Evolutionary conservation across 2,329 filamentous ascomycete species (phyloP).

Genomic region (Coleophoma eucalyptorum): DNA sequence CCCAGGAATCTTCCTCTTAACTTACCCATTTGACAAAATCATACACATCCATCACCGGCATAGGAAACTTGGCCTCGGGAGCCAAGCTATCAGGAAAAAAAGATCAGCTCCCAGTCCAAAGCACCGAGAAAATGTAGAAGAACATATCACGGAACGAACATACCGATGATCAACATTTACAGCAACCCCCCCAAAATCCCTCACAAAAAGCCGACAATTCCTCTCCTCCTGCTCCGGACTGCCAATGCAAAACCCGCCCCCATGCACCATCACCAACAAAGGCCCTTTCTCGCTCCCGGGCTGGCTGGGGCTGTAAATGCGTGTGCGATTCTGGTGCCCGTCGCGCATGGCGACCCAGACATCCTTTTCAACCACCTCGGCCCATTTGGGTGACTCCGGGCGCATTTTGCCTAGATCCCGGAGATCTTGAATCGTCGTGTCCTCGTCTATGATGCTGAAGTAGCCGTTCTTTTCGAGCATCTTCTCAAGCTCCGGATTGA

Average conservation of each 20-base stretch:
- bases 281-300: constrained; percentile 18
- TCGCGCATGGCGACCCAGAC: constrained; percentile 18
- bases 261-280: constrained; percentile 30
- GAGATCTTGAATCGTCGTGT: no score
- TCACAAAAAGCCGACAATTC: constrained; percentile 28
- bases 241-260: constrained; percentile 31
- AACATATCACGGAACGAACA: no score
- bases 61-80: constrained; percentile 42
- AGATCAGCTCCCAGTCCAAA: no score
- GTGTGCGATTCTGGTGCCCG: constrained; percentile 13
- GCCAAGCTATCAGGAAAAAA: no score
- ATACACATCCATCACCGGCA: constrained; percentile 37
- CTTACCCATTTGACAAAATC: constrained; percentile 41
- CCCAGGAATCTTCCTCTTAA: no score
- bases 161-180: constrained; percentile 39
- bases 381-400: no score
- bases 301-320: constrained; percentile 16
- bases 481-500: no score
- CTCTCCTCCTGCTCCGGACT: constrained; percentile 27
- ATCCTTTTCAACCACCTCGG: no score
- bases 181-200: constrained; percentile 32
- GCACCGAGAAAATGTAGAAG: no score
- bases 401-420: no score
- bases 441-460: no score
- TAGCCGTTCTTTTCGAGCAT: no score